phyloP scores from a whole-genome alignment of 495 filamentous ascomycete genomes.

The Tuber magnatum region DNA sequence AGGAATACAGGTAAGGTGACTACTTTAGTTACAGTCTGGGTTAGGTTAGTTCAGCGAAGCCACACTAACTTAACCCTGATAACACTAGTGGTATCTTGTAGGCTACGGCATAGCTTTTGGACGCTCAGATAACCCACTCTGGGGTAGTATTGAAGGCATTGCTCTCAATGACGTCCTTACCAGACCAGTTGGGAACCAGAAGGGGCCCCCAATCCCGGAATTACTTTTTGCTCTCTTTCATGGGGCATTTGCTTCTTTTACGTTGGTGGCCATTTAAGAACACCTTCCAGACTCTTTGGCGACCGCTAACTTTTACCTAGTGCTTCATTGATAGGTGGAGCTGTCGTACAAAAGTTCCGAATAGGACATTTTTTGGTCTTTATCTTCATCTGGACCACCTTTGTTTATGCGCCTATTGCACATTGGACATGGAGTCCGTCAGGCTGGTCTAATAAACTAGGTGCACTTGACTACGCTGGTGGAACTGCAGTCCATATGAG shows the following conservation, averaged over 20 bases:
- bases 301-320: background rate
- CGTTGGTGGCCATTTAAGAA: background rate
- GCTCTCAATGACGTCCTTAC: background rate
- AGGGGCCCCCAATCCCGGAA: background rate
- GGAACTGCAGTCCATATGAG: background rate
- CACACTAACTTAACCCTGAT: background rate
- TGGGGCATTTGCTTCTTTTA: background rate
- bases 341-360: background rate
- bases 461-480: background rate
- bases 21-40: background rate
- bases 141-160: background rate
- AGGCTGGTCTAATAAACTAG: background rate
- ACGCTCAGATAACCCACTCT: background rate
- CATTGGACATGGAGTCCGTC: constrained; percentile 1
- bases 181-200: background rate
- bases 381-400: background rate
- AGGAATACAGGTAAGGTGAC: background rate
- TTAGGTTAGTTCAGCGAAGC: background rate
- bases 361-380: background rate
- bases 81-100: background rate
- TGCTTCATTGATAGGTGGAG: background rate
- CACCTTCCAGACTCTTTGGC: background rate
- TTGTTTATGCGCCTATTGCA: constrained; percentile 1
- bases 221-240: constrained; percentile 1
- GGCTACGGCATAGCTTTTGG: background rate